Percentiles rank a stretch among this genome's conserved stretches.
phyloP scores from a whole-genome alignment of 176 grass and related monocot genomes.

The Alloteropsis semialata region DNA sequence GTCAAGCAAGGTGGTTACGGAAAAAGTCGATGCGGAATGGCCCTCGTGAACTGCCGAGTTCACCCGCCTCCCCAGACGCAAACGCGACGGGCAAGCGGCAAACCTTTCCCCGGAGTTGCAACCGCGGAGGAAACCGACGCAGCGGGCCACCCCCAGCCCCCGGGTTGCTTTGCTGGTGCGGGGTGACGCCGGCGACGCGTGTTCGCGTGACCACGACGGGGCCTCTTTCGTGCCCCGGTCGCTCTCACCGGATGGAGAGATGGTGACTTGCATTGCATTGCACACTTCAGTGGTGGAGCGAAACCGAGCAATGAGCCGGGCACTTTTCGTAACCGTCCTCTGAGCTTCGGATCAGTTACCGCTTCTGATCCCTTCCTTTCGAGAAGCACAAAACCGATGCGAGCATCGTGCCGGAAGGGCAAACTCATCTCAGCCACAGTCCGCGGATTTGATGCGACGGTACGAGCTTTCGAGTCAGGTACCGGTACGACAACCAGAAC shows the following conservation, averaged over 20 bases:
- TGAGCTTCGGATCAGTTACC: neutral
- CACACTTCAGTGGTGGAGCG: neutral
- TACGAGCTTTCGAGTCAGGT: neutral
- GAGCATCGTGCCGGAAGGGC: neutral
- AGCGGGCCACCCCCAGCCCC: neutral
- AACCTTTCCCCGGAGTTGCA: neutral
- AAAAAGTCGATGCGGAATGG: neutral
- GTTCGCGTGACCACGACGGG: neutral
- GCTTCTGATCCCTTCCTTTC: neutral
- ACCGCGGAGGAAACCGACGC: slow-evolving; percentile 5
- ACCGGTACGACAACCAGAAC: neutral
- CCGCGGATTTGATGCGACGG: neutral
- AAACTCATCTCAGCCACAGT: neutral
- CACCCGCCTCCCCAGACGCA: neutral
- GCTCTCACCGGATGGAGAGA: neutral
- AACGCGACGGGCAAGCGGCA: neutral
- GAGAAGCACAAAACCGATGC: neutral
- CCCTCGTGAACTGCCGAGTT: neutral
- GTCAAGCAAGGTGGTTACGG: neutral
- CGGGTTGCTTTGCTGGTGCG: neutral
- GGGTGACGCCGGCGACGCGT: neutral
- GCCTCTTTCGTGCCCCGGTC: neutral
- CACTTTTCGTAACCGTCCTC: neutral
- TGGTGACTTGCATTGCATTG: neutral
- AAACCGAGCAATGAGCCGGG: neutral